Conservation (phyloP, 192 early-diverging fungal genomes). For the Backusella mclennaniae region DNA sequence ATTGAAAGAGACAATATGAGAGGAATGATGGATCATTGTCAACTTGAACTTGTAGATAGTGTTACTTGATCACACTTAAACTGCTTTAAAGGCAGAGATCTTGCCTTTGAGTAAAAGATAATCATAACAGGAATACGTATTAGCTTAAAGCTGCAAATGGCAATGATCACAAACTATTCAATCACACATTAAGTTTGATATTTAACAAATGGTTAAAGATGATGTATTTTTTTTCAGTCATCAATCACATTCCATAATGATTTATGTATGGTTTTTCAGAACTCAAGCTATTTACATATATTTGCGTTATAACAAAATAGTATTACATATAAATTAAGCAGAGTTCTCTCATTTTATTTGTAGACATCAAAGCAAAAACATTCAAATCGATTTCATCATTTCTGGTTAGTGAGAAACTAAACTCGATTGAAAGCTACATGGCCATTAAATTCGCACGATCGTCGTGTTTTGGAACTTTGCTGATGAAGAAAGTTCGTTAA, state of each 20-base stretch:
- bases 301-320: neutral
- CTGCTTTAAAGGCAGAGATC: neutral
- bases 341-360: neutral
- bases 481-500: neutral
- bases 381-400: neutral
- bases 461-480: neutral
- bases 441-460: neutral
- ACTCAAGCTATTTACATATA: neutral
- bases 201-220: neutral
- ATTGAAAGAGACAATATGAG: neutral
- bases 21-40: neutral
- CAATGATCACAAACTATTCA: neutral
- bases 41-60: neutral
- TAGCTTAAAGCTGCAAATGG: neutral
- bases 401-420: neutral
- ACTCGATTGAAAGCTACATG: neutral
- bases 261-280: too few relatives aligned
- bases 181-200: neutral
- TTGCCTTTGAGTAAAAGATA: neutral
- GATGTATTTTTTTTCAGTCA: neutral
- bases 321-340: neutral
- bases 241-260: neutral
- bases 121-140: neutral
- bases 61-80: neutral
- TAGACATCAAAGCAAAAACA: neutral